These are phyloP conservation scores for Grigorovia jiainica DNA, from an alignment of 805 yeast species.

Conservation along the genomic window DNA sequence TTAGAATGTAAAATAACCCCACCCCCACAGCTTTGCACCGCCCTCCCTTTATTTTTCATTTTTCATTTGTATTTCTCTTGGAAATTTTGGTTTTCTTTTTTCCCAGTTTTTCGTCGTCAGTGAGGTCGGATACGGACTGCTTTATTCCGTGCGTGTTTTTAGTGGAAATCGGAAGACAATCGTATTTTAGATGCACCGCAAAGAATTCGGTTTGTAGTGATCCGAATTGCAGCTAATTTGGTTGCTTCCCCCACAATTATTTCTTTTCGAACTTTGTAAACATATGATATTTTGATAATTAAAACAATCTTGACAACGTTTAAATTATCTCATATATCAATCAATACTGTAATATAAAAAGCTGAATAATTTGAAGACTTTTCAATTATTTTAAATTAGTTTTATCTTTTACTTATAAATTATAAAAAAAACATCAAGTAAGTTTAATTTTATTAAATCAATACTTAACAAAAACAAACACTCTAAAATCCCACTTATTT, in stretches of 20 bases:
- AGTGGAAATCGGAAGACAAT: neutral
- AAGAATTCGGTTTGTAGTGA: neutral
- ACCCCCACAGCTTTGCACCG: neutral
- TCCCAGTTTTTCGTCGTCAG: no score
- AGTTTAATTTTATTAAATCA: neutral
- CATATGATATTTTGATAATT: no score
- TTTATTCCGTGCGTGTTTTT: neutral
- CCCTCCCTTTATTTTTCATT: no score
- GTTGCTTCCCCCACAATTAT: no score
- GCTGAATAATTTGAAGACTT: neutral
- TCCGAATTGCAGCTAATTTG: no score
- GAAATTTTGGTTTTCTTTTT: neutral
- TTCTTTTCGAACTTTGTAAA: no score
- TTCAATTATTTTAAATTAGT: neutral
- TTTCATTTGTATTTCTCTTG: no score
- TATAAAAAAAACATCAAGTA: neutral
- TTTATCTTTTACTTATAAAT: neutral
- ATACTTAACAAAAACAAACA: neutral
- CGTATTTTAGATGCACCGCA: no score
- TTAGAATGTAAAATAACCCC: neutral
- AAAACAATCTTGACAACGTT: no score
- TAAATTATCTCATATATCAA: no score
- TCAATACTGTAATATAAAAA: no score
- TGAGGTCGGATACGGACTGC: neutral
- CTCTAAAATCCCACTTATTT: neutral